These are phyloP conservation scores for Rhexocercosporidium sp. DNA, from an alignment of 2,329 filamentous ascomycete species.

Conservation along the genomic window DNA sequence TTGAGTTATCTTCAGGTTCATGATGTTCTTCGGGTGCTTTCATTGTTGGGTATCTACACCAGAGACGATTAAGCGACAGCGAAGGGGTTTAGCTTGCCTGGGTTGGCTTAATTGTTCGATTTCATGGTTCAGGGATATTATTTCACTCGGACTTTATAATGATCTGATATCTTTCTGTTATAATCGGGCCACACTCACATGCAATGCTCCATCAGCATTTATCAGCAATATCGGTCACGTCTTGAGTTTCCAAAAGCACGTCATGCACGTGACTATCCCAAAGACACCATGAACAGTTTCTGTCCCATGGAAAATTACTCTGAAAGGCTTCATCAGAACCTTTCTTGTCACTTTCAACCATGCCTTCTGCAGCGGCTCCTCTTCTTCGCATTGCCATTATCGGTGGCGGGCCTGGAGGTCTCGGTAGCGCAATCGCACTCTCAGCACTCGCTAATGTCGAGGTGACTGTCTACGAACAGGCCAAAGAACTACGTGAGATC, in stretches of 20 bases:
- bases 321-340: background rate
- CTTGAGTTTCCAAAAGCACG: slow-evolving; percentile 18
- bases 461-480: slow-evolving; percentile 52
- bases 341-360: background rate
- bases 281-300: background rate
- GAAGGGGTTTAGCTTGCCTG: no score
- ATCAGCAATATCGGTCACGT: slow-evolving; percentile 10
- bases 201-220: slow-evolving; percentile 1
- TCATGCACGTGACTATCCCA: background rate
- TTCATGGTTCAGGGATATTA: no score
- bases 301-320: background rate
- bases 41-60: no score
- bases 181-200: background rate
- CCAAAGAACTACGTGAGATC: slow-evolving; percentile 50
- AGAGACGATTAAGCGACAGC: no score
- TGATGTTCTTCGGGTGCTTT: no score
- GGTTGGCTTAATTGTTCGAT: no score
- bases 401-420: slow-evolving; percentile 27
- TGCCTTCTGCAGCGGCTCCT: slow-evolving; percentile 10
- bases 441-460: slow-evolving; percentile 48
- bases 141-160: background rate
- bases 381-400: slow-evolving; percentile 20
- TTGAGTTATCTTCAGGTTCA: no score
- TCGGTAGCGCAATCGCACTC: slow-evolving; percentile 52
- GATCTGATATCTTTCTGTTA: background rate